Evolutionary conservation across 2,329 filamentous ascomycete genomes (phyloP).

Genomic region (Teratosphaeria pseudoeucalypti): DNA sequence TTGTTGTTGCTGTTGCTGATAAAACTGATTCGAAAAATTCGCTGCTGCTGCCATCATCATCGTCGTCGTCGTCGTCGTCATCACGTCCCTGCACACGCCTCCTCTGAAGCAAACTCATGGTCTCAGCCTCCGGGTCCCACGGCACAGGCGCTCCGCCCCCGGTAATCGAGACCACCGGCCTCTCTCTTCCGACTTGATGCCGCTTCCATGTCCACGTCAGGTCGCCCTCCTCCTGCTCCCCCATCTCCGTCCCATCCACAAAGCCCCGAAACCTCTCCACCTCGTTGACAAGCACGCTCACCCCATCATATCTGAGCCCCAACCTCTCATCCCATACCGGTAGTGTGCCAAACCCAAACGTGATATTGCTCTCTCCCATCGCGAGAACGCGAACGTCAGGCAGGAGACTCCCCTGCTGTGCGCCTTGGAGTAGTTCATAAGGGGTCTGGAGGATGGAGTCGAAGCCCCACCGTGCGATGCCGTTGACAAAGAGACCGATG

Average conservation of each 20-base stretch:
- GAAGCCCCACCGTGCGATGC: slow-evolving; percentile 88
- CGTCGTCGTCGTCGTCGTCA: neutral
- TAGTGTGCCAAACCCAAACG: slow-evolving; percentile 46
- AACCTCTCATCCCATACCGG: slow-evolving; percentile 31
- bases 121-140: neutral
- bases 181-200: slow-evolving; percentile 11
- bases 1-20: slow-evolving; percentile 7
- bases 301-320: slow-evolving; percentile 50
- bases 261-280: slow-evolving; percentile 71
- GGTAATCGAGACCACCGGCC: neutral
- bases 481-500: slow-evolving; percentile 86
- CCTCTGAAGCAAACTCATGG: neutral
- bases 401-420: slow-evolving; percentile 47
- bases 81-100: neutral
- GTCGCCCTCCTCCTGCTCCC: slow-evolving; percentile 9
- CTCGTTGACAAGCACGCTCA: slow-evolving; percentile 75
- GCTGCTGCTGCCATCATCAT: slow-evolving; percentile 1
- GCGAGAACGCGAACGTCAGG: slow-evolving; percentile 39
- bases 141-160: neutral
- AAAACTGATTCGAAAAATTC: slow-evolving; percentile 25
- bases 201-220: slow-evolving; percentile 26
- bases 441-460: slow-evolving; percentile 79
- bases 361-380: slow-evolving; percentile 47
- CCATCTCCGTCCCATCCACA: slow-evolving; percentile 42
- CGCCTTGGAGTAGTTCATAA: slow-evolving; percentile 51